Conservation (phyloP, 1,139 yeast species). For the Protomyces inouyei region DNA sequence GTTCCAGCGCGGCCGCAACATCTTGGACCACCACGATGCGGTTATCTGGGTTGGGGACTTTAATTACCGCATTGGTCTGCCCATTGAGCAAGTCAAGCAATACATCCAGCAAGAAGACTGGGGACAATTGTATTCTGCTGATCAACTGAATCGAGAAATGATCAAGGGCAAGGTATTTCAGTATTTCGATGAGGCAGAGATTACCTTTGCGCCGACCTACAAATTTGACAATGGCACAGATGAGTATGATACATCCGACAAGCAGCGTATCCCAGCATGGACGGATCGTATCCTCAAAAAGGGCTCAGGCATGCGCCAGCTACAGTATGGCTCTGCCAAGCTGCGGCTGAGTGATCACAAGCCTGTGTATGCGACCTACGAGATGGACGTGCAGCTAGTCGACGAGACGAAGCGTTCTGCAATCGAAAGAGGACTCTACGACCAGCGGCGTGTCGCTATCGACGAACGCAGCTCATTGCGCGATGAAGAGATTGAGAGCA, state of each 20-base stretch:
- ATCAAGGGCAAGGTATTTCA: constrained; percentile 78
- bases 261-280: constrained; percentile 93
- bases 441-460: constrained; percentile 41
- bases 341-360: constrained; percentile 84
- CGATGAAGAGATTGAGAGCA: constrained; percentile 33
- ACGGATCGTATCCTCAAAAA: constrained; percentile 72
- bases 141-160: constrained; percentile 82
- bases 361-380: constrained; percentile 79
- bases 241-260: constrained; percentile 81
- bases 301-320: constrained; percentile 55
- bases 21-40: constrained; percentile 68
- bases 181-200: constrained; percentile 73
- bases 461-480: constrained; percentile 41
- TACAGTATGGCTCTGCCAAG: constrained; percentile 54
- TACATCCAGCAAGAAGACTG: constrained; percentile 49
- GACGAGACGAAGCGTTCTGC: constrained; percentile 59
- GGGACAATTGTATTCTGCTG: constrained; percentile 56
- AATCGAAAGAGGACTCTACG: constrained; percentile 58
- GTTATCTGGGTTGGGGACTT: constrained; percentile 95
- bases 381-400: constrained; percentile 61
- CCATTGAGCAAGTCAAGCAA: constrained; percentile 68
- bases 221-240: constrained; percentile 87
- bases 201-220: constrained; percentile 82
- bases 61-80: constrained; percentile 72
- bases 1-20: constrained; percentile 63